Evolutionary conservation across 371 early-diverging fungal genomes (phyloP), one percentile per base, ranked within the genome.

Genomic region (Mucor sp.): DNA sequence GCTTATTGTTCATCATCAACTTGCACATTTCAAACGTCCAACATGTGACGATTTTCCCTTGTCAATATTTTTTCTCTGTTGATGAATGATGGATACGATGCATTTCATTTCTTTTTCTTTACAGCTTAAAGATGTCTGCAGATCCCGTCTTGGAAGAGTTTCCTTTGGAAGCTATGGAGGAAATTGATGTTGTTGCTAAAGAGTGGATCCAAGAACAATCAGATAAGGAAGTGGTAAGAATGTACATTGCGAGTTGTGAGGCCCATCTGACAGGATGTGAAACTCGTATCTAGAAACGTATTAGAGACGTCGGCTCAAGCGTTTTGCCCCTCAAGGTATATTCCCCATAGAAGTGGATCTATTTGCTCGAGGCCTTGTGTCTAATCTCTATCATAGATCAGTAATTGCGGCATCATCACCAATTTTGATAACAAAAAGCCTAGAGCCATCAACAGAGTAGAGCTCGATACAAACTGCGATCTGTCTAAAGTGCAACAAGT

Each of bases 381-480:
- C 17, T 25, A 11, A 50, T 23, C 50, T 1, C 5, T 14, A 50
- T 0, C 8, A 6, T 69, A 78, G 77, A 75, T 84, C 35, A 81
- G 79, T 57, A 89, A 89, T 69, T 89, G 83, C 73, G 89, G 89
- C 17, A 72, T 89, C n/a, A 78, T 87, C 15, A 79, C 85, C 11
- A 82, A 87, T 50, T 75, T 85, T 58, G 82, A 85, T 41, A 76
- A 82, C 41, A 82, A 81, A 30, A 75, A 69, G 60, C 76, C 87
- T 1, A 72, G 72, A 44, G 85, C 85, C 0, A 81, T 89, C 70
- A 87, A 89, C 68, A 81, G 89, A 23, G 74, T 89, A 32, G 89
- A 89, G 63, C 66, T 87, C 8, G 84, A 85, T 61, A 80, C 86
- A 15, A 70, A 71, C 19, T 72, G 79, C 68, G 87, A 87, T 65